Percentiles rank a stretch among this genome's conserved stretches.
phyloP scores from a whole-genome alignment of 1,284 basidiomycete genomes.

The Leccinum griseonigrum region DNA sequence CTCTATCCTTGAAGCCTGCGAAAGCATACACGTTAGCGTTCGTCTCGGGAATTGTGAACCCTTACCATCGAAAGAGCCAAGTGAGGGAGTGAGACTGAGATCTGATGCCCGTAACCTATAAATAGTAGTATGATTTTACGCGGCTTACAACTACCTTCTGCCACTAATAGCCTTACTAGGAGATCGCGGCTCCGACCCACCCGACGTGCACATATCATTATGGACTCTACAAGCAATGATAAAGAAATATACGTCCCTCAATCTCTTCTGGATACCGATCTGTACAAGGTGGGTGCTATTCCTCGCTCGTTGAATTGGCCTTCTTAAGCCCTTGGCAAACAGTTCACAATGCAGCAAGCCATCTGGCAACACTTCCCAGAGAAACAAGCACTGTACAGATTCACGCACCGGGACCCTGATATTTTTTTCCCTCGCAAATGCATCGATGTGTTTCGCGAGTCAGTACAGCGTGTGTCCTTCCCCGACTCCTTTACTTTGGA shows the following conservation, averaged over 20 bases:
- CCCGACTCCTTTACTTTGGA: neutral
- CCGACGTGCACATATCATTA: slow-evolving; percentile 2
- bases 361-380: slow-evolving; percentile 80
- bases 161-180: too few species aligned
- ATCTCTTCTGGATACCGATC: slow-evolving; percentile 91
- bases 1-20: slow-evolving; percentile 76
- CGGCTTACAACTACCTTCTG: too few species aligned
- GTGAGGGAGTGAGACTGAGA: too few species aligned
- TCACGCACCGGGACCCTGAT: slow-evolving; percentile 80
- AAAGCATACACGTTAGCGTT: neutral
- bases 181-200: neutral
- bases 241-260: slow-evolving; percentile 17
- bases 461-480: slow-evolving; percentile 56
- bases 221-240: slow-evolving; percentile 9
- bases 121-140: neutral
- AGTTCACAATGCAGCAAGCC: slow-evolving; percentile 98
- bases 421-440: slow-evolving; percentile 73
- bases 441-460: slow-evolving; percentile 63
- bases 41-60: neutral
- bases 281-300: slow-evolving; percentile 76
- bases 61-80: slow-evolving; percentile 15
- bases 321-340: neutral
- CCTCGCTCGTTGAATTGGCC: neutral
- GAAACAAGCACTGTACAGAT: slow-evolving; percentile 62
- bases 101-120: neutral